Base-by-base conservation (phyloP, 108 stramenopile genomes). In the Asterionellopsis glacialis region DNA sequence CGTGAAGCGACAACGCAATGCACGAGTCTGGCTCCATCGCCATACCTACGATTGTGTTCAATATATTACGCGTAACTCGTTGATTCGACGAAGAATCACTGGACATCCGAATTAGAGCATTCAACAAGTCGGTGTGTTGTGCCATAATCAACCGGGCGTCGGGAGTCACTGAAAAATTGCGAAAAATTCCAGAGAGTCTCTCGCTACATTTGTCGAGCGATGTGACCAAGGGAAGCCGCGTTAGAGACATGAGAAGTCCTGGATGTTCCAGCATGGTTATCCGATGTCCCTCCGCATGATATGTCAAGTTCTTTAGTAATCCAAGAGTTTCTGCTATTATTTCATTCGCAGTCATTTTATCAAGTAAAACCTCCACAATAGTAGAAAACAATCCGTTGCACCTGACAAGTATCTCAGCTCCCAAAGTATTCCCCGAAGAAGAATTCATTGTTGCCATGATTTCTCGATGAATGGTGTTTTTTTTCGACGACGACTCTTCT, bases 221-320 rank as follows among this genome's bases (percentile, higher is more conserved):
- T 7, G 74, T 64, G 60, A 71, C 39, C 0, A 55, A 26, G 1
- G 45, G 11, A 18, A 71, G 41, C 3, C 51, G 53, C 7, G 71
- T 67, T 60, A 69, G 39, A 4, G 63, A 44, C 0, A 22, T 7
- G 1, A 79, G n/a, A 6, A 70, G 14, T 14, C 68, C 47, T 0
- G 27, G 41, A 14, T 67, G 66, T 21, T 70, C 57, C 21, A 78
- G 41, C 24, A 82, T 59, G 14, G 45, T 10, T 25, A 64, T 26
- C 2, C 81, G 66, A 51, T 65, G 41, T 14, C 72, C 70, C 45
- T 82, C 76, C 0, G 61, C 63, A 58, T 53, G 78, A 49, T 75
- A 74, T 5, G 81, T 64, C 16, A 77, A 23, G 42, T 78, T 75
- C 50, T 79, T 77, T 0, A 82, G 42, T 1, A 79, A 14, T 24